These are phyloP conservation scores for Thalassiosira delicatula DNA, from an alignment of 352 stramenopile species.

Conservation along the genomic window DNA sequence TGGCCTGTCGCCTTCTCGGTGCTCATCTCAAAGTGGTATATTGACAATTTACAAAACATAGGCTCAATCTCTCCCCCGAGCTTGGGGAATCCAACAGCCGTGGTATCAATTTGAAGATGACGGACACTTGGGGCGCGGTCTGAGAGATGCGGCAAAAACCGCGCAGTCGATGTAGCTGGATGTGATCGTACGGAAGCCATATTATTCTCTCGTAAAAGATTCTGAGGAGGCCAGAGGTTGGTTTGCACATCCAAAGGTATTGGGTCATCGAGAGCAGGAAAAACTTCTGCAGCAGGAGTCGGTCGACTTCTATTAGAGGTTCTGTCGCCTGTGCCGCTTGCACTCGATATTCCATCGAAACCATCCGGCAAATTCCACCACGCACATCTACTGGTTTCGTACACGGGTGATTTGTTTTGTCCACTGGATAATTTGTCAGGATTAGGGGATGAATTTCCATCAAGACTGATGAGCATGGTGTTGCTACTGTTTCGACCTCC, in stretches of 20 bases:
- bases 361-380: slow-evolving; percentile 70
- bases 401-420: slow-evolving; percentile 46
- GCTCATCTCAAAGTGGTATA: slow-evolving; percentile 84
- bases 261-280: slow-evolving; percentile 63
- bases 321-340: background rate
- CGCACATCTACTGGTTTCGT: slow-evolving; percentile 46
- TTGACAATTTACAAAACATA: slow-evolving; percentile 80
- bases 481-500: slow-evolving; percentile 36
- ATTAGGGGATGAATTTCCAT: slow-evolving; percentile 26
- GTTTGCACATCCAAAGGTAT: slow-evolving; percentile 69
- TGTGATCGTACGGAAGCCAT: slow-evolving; percentile 66
- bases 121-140: slow-evolving; percentile 76
- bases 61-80: slow-evolving; percentile 82
- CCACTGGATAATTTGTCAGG: slow-evolving; percentile 4
- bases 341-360: background rate
- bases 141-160: slow-evolving; percentile 80
- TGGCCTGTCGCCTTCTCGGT: slow-evolving; percentile 24
- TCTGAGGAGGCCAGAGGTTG: slow-evolving; percentile 59
- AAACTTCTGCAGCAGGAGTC: slow-evolving; percentile 42
- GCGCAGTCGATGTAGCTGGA: slow-evolving; percentile 73
- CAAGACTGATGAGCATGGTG: slow-evolving; percentile 62
- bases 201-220: slow-evolving; percentile 65
- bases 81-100: slow-evolving; percentile 80
- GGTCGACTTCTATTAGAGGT: background rate
- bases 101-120: slow-evolving; percentile 85